phyloP scores from a whole-genome alignment of 2,329 filamentous ascomycete genomes.

The Monilinia laxa region DNA sequence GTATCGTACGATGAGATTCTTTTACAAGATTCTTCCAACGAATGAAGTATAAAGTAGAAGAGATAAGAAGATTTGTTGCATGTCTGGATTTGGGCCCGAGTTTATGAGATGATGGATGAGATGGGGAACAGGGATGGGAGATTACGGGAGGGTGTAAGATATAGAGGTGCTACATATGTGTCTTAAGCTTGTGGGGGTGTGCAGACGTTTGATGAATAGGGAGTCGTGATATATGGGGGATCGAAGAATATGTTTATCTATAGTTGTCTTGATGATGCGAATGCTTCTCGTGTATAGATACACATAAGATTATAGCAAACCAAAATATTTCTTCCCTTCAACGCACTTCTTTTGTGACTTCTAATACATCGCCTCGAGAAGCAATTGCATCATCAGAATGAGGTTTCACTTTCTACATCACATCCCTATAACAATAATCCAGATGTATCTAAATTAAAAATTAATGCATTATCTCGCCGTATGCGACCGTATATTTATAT shows the following conservation, averaged over 20 bases:
- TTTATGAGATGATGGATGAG: not conserved
- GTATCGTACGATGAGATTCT: conserved; percentile 6
- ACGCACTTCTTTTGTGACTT: not conserved
- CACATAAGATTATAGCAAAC: too few species aligned
- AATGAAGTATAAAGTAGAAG: not conserved
- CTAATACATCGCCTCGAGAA: not conserved
- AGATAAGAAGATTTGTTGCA: not conserved
- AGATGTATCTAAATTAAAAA: conserved; percentile 12
- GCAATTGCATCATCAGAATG: not conserved
- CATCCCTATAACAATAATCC: not conserved
- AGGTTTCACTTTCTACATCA: not conserved
- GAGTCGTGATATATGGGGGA: not conserved
- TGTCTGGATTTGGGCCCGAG: not conserved
- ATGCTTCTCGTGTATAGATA: too few species aligned
- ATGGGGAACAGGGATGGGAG: not conserved
- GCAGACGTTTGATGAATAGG: not conserved
- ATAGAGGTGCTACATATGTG: too few species aligned
- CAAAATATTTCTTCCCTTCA: not conserved
- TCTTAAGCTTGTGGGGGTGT: too few species aligned
- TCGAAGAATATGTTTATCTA: not conserved
- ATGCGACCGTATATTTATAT: not conserved
- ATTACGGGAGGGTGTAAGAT: too few species aligned
- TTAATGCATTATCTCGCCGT: conserved; percentile 5
- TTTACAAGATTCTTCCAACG: not conserved
- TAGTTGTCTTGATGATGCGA: too few species aligned